Evolutionary conservation across 2,329 filamentous ascomycete genomes (phyloP).

Genomic region (Colletotrichum chrysophilum): DNA sequence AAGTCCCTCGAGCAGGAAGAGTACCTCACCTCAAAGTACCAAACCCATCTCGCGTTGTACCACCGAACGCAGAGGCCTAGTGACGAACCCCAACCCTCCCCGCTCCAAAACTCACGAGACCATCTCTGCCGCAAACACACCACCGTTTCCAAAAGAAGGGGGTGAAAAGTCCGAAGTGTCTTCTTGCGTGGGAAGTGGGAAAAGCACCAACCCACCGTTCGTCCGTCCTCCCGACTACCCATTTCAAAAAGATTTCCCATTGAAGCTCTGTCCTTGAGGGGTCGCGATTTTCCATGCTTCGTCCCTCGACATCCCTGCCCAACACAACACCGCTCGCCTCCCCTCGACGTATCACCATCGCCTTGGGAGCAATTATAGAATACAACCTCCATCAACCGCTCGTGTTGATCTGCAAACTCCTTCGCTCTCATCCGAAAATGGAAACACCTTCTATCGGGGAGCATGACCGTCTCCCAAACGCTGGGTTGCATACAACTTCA

Average conservation of each 20-base stretch:
- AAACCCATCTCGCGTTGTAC: not conserved
- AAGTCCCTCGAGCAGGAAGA: not conserved
- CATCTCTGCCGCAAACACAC: not conserved
- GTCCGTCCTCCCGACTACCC: not conserved
- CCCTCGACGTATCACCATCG: not conserved
- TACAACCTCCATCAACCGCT: not conserved
- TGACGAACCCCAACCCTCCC: not conserved
- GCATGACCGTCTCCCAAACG: not conserved
- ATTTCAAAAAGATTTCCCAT: not conserved
- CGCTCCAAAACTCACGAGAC: not conserved
- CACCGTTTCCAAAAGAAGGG: not conserved
- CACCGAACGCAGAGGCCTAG: not conserved
- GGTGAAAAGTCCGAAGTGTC: not conserved
- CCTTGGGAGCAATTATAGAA: not conserved
- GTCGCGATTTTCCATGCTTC: not conserved
- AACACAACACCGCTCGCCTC: not conserved
- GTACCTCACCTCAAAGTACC: not conserved
- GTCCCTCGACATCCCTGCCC: not conserved
- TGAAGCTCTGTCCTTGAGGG: not conserved
- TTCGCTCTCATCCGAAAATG: not conserved
- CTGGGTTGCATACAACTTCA: not conserved
- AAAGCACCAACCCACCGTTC: not conserved
- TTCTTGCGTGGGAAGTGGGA: not conserved
- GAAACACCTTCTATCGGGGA: not conserved
- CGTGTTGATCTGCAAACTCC: not conserved